Conservation (phyloP, 192 early-diverging fungal species). For the Neocallimastix lanati region DNA sequence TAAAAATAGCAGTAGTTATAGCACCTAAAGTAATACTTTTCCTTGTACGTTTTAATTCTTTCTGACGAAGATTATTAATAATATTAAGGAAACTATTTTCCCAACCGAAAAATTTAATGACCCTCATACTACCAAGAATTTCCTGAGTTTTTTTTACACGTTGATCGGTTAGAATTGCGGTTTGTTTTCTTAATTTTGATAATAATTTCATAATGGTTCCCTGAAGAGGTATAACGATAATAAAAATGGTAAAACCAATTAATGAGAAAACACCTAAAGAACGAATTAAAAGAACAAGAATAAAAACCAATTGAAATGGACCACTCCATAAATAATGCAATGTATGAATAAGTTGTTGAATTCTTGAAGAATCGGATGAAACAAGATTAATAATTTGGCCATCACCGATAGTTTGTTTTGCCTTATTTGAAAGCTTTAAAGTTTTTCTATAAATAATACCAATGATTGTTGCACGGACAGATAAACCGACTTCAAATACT, state of each 20-base stretch:
- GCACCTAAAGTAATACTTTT: background rate
- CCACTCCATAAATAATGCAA: constrained; percentile 26
- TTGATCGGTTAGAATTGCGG: constrained; percentile 11
- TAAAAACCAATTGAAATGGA: constrained; percentile 11
- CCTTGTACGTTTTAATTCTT: constrained; percentile 3
- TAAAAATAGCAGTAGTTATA: background rate
- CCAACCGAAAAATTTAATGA: constrained; percentile 20
- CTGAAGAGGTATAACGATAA: constrained; percentile 6
- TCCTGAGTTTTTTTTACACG: constrained; percentile 16
- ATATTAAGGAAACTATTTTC: constrained; percentile 5
- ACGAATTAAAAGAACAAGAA: constrained; percentile 16
- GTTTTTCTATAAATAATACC: constrained; percentile 38
- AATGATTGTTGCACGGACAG: constrained; percentile 21
- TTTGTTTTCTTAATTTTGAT: constrained; percentile 1
- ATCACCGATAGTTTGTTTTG: constrained; percentile 16
- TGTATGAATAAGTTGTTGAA: constrained; percentile 3
- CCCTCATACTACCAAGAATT: constrained; percentile 9
- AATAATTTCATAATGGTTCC: constrained; percentile 11
- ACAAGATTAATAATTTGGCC: constrained; percentile 22
- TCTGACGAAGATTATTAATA: constrained; percentile 5
- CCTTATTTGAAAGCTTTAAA: constrained; percentile 27
- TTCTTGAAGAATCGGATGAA: constrained; percentile 6
- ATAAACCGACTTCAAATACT: constrained; percentile 16
- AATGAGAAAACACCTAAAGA: constrained; percentile 5
- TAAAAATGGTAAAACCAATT: constrained; percentile 8